phyloP scores from a whole-genome alignment of 805 yeast genomes.

The Wickerhamomyces ciferrii region DNA sequence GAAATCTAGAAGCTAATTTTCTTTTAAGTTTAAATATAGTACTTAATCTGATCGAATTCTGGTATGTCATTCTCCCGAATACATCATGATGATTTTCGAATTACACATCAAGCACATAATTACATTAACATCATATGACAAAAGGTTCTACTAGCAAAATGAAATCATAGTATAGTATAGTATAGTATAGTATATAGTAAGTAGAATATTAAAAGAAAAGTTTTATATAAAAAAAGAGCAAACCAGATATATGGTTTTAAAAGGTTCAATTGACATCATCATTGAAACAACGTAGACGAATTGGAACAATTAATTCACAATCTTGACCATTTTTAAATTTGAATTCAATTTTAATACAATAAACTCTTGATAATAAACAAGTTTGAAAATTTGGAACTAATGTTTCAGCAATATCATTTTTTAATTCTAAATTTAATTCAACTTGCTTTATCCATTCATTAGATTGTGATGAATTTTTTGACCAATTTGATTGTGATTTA shows the following conservation, averaged over 20 bases:
- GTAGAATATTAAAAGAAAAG: no score
- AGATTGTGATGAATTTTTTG: conserved; percentile 5
- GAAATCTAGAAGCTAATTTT: neutral
- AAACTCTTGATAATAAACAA: conserved; percentile 55
- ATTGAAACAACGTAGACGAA: conserved; percentile 28
- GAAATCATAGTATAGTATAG: no score
- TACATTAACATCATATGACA: neutral
- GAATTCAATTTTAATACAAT: conserved; percentile 44
- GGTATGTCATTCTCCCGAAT: neutral
- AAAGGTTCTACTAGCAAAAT: neutral
- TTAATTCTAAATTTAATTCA: conserved; percentile 36
- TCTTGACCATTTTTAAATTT: conserved; percentile 28
- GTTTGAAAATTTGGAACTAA: conserved; percentile 59
- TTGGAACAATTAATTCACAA: conserved; percentile 29
- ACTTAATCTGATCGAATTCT: no score
- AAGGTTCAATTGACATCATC: no score
- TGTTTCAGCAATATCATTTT: conserved; percentile 40
- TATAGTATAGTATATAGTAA: no score
- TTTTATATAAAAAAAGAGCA: neutral
- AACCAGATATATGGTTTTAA: neutral
- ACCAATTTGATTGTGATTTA: conserved; percentile 16
- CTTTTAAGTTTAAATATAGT: no score
- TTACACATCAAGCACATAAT: neutral
- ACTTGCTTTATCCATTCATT: neutral
- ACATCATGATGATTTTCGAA: neutral